These are phyloP conservation scores for Cladosporium oxysporum DNA, from an alignment of 2,329 filamentous ascomycete species.

Conservation along the genomic window DNA sequence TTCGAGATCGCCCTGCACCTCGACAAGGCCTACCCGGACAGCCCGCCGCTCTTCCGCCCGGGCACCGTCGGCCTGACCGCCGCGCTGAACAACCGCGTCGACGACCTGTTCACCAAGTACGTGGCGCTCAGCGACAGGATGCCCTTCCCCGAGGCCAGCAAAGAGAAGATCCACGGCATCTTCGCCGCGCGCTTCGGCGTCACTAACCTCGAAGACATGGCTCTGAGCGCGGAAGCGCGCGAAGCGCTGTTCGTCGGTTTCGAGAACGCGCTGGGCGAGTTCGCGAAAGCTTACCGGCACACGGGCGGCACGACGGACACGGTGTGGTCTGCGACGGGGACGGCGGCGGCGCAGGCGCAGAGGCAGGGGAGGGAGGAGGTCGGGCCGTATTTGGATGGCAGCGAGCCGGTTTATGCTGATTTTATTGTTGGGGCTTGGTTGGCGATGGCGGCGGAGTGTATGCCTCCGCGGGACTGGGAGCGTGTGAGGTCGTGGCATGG, in stretches of 20 bases:
- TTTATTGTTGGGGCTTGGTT: conserved; percentile 61
- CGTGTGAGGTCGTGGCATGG: conserved; percentile 51
- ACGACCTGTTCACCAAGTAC: conserved; percentile 55
- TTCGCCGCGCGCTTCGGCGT: conserved; percentile 50
- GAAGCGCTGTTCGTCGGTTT: conserved; percentile 45
- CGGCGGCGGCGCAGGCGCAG: conserved; percentile 25
- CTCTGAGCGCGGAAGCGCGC: conserved; percentile 42
- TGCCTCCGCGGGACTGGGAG: conserved; percentile 53
- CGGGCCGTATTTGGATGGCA: conserved; percentile 55
- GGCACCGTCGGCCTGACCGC: conserved; percentile 40
- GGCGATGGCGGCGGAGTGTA: conserved; percentile 45
- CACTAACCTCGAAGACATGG: conserved; percentile 35
- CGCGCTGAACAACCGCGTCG: conserved; percentile 57
- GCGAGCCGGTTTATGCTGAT: conserved; percentile 54
- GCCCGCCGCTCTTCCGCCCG: conserved; percentile 52
- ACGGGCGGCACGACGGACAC: conserved; percentile 31
- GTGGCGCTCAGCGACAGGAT: conserved; percentile 45
- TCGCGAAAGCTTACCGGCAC: conserved; percentile 48
- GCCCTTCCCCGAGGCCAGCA: conserved; percentile 55
- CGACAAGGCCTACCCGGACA: conserved; percentile 51
- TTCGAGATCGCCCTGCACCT: conserved; percentile 67
- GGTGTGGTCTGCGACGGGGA: conserved; percentile 26
- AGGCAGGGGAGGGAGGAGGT: conserved; percentile 21
- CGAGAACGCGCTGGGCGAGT: conserved; percentile 42
- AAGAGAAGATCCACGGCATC: conserved; percentile 48